Conservation (phyloP, 208 protist genomes). For the Trypanosoma conorhini region DNA sequence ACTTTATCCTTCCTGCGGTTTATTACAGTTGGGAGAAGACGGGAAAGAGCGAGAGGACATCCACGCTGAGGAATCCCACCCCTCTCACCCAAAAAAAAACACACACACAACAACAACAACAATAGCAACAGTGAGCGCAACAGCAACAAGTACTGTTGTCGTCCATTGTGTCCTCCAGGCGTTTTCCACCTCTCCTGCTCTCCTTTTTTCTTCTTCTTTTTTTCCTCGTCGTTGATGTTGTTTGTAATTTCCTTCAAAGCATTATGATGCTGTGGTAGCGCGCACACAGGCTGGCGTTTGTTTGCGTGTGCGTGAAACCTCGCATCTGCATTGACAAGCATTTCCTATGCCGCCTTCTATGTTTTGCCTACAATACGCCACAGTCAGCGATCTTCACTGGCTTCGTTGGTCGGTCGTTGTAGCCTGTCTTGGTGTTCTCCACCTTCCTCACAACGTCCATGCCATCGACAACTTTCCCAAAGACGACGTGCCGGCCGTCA, state of each 20-base stretch:
- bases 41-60: not conserved
- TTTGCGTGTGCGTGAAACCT: not conserved
- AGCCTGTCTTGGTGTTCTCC: conserved; percentile 40
- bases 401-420: conserved; percentile 27
- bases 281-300: not conserved
- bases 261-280: not conserved
- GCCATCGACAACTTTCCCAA: conserved; percentile 93
- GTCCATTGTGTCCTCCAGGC: not conserved
- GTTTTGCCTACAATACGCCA: conserved; percentile 23
- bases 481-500: conserved; percentile 96
- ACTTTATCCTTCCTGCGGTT: not conserved
- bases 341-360: conserved; percentile 1
- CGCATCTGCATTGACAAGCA: not conserved
- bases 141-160: no score
- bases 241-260: conserved; percentile 7
- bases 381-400: conserved; percentile 51
- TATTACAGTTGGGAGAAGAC: not conserved
- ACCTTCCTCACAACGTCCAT: conserved; percentile 82
- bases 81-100: not conserved
- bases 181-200: not conserved
- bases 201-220: conserved; percentile 21
- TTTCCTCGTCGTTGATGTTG: conserved; percentile 14
- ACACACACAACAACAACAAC: not conserved
- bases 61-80: no score
- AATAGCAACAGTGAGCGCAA: no score